Conservation (phyloP, 2,329 filamentous ascomycete genomes). For the Hirsutella thompsonii region DNA sequence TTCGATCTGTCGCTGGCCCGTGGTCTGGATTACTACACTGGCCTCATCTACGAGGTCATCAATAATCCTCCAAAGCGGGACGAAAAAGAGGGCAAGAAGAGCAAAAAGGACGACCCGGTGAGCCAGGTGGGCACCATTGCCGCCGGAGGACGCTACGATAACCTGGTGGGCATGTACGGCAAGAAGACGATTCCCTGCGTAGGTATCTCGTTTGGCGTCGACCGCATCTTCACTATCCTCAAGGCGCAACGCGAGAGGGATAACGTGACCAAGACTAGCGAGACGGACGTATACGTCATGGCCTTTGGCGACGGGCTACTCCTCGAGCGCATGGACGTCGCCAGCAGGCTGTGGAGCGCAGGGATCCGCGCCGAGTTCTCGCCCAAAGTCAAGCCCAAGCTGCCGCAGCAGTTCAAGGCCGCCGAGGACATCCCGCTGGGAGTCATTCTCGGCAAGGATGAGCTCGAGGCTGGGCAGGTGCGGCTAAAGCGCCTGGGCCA, state of each 20-base stretch:
- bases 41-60: constrained; percentile 80
- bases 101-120: constrained; percentile 39
- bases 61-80: constrained; percentile 38
- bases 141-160: constrained; percentile 83
- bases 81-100: constrained; percentile 26
- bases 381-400: constrained; percentile 83
- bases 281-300: constrained; percentile 81
- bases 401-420: constrained; percentile 81
- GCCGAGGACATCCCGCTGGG: constrained; percentile 81
- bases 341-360: constrained; percentile 67
- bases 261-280: constrained; percentile 48
- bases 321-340: constrained; percentile 72
- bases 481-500: constrained; percentile 72
- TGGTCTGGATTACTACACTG: constrained; percentile 87
- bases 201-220: constrained; percentile 78
- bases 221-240: constrained; percentile 87
- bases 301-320: constrained; percentile 75
- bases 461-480: constrained; percentile 70
- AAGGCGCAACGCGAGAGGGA: constrained; percentile 56
- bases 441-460: constrained; percentile 83
- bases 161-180: constrained; percentile 88
- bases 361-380: constrained; percentile 75
- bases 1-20: constrained; percentile 86
- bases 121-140: constrained; percentile 67
- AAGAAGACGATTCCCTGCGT: constrained; percentile 60